Evolutionary conservation across 2,329 filamentous ascomycete genomes (phyloP).

Genomic region (Cordyceps farinosa): DNA sequence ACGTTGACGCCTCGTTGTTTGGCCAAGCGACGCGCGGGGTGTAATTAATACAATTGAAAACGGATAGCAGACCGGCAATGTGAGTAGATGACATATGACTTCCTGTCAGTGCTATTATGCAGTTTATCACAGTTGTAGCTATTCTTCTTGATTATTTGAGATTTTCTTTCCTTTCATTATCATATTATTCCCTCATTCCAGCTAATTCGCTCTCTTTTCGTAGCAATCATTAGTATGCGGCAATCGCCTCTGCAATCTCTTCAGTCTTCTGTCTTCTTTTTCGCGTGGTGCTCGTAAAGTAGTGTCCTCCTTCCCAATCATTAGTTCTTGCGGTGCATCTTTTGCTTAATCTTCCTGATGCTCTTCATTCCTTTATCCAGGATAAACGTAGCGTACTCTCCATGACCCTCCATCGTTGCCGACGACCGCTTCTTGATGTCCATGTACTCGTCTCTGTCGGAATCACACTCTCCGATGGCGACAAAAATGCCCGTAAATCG

Average conservation of each 20-base stretch:
- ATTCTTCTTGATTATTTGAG: not conserved
- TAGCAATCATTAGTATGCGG: no score
- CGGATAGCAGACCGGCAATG: not conserved
- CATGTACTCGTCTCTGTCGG: slow-evolving; percentile 10
- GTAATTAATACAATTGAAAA: not conserved
- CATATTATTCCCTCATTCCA: not conserved
- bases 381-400: slow-evolving; percentile 27
- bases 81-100: not conserved
- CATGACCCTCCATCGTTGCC: slow-evolving; percentile 25
- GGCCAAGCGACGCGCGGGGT: not conserved
- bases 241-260: no score
- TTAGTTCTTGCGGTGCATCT: slow-evolving; percentile 18
- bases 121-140: no score
- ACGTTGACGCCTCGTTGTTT: not conserved
- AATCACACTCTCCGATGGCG: slow-evolving; percentile 22
- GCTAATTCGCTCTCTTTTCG: no score
- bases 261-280: no score
- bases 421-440: slow-evolving; percentile 26
- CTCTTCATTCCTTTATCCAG: slow-evolving; percentile 16
- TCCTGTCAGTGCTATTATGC: not conserved
- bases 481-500: slow-evolving; percentile 27
- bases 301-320: no score
- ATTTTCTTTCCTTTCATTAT: no score
- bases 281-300: no score
- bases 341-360: slow-evolving; percentile 25